Evolutionary conservation across 495 filamentous ascomycete species (phyloP), one percentile per base, ranked within the genome.

Genomic region (Hypomontagnella submonticulosa): DNA sequence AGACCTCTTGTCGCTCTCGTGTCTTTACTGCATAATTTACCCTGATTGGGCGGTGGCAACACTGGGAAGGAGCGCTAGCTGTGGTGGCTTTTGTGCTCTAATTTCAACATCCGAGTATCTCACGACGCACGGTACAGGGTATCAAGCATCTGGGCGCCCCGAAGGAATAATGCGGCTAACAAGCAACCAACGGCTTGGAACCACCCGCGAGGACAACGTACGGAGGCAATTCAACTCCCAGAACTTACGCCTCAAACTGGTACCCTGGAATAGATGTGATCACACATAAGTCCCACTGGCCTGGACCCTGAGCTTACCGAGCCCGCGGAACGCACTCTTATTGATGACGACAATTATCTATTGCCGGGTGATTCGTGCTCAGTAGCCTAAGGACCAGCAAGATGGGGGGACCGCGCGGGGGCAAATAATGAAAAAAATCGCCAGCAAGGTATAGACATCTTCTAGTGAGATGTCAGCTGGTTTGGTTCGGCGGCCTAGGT

Each of bases 281-380:
- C 40, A 42, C 13, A 54, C 41, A 50, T 6, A 27, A 23, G 42
- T 63, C 32, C 56, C 55, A 53, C 40, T 60, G 64, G 50, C 7
- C 40, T 69, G 56, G 66, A 60, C 56, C 66, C 49, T 69, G 66
- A 60, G 60, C 60, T 63, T 69, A 63, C 66, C 66, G 56, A 61
- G 66, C 60, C 66, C 50, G 30, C 66, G 66, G 66, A 16, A 69
- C 60, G 42, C 34, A 36, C 20, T 47, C 33, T 6, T 32, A 2
- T 58, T 56, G 16, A 69, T 63, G 55, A 63, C 59, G 60, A 58
- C 59, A 69, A 63, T 52, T 38, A 52, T 61, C 19, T 57, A 37
- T 49, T 34, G 27, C 44, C 30, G 43, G n/a, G 38, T 49, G 54
- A 20, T 46, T 53, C 15, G 41, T 43, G 47, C 30, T 63, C 42